These are phyloP conservation scores for Flammula alnicola DNA, from an alignment of 1,284 basidiomycete genomes.

Conservation along the genomic window DNA sequence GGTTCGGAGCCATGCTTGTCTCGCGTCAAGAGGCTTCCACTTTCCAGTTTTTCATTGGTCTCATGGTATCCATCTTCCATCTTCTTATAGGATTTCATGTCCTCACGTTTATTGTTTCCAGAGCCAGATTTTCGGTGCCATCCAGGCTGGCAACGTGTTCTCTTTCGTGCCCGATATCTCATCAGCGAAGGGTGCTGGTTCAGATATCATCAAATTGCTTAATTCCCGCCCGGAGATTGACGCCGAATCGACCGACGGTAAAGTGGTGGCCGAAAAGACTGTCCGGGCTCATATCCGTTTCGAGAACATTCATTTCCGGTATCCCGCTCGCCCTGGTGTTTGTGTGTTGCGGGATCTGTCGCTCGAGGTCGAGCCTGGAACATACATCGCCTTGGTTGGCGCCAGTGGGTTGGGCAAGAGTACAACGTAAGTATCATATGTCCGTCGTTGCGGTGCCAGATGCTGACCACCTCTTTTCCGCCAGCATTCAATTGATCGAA, in stretches of 20 bases:
- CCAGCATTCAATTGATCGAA: slow-evolving; percentile 83
- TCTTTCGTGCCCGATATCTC: slow-evolving; percentile 93
- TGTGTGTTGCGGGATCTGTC: too few relatives aligned
- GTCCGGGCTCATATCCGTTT: slow-evolving; percentile 77
- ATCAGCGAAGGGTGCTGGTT: slow-evolving; percentile 81
- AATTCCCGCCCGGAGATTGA: slow-evolving; percentile 86
- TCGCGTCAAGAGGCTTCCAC: slow-evolving; percentile 62
- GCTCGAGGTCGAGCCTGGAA: too few relatives aligned
- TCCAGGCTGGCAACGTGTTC: slow-evolving; percentile 88
- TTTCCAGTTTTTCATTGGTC: slow-evolving; percentile 81
- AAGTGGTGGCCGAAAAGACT: slow-evolving; percentile 47
- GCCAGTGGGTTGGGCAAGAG: slow-evolving; percentile 89
- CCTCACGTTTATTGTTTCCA: slow-evolving; percentile 30
- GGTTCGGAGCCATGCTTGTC: slow-evolving; percentile 80
- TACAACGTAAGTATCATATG: slow-evolving; percentile 64
- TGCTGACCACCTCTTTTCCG: slow-evolving; percentile 17
- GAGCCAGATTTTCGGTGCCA: slow-evolving; percentile 75
- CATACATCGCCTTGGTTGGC: slow-evolving; percentile 92
- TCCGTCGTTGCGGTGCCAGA: slow-evolving; percentile 2
- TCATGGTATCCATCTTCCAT: slow-evolving; percentile 63
- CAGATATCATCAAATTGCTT: slow-evolving; percentile 79
- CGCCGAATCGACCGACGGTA: slow-evolving; percentile 77
- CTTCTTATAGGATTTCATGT: background rate
- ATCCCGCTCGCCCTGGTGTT: slow-evolving; percentile 96
- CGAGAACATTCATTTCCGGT: slow-evolving; percentile 91